Evolutionary conservation across 2,329 filamentous ascomycete species (phyloP), one percentile per base, ranked within the genome.

Genomic region (Chalaropsis thielavioides): DNA sequence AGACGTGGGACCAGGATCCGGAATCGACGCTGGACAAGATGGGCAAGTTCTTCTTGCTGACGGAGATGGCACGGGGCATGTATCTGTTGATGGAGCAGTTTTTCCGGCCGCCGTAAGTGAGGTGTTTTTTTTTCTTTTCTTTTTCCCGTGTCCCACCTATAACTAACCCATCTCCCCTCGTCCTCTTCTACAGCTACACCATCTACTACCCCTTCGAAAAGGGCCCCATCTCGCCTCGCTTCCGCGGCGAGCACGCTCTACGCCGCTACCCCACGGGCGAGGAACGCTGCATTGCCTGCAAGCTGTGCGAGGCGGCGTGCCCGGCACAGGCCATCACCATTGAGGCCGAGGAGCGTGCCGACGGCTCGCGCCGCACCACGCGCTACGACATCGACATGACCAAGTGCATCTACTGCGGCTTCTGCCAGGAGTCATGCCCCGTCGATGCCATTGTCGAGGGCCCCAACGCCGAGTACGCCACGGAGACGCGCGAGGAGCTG

Each of bases 321-420:
- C 94, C 94, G 51, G 94, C 94, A 66, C 90, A 96, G 78, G 94
- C 94, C 73, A 99, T 99, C 76, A 99, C 94, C 63, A 99, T 99
- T 72, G 94, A 99, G 80, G 94, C 94, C 66, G 94, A 99, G 77
- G 94, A 99, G 81, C 91, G 94, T 74, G 90, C 89, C 73, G 94
- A 99, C 73, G 94, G 94, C 69, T 95, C 90, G 73, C 86, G 94
- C 77, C 86, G 94, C 74, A 99, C 94, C 62, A 96, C 92, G 67
- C 86, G 92, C 75, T 99, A 99, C 79, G 94, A 99, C 76, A 96
- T 99, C 74, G 94, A 99, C 79, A 99, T 99, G 94, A 97, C 94
- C 73, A 99, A 99, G 83, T 99, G 94, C 80, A 99, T 99, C 78
- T 99, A 97, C 85, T 97, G 94, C 76, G 94, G 94, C 62, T 95